Evolutionary conservation across 139 green algal genomes (phyloP).

Genomic region (Choricystis sp.): DNA sequence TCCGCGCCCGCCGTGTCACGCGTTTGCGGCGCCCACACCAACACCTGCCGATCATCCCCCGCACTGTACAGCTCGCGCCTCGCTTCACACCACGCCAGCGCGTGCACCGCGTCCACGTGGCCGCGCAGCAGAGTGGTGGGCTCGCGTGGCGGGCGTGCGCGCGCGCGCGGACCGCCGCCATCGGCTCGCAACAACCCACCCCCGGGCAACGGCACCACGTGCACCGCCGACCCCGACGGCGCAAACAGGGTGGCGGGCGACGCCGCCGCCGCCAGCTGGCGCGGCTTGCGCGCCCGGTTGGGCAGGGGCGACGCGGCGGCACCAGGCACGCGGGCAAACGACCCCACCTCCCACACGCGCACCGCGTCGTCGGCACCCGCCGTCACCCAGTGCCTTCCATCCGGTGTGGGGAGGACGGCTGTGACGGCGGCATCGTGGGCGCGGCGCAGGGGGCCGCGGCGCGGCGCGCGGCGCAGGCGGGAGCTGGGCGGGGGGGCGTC

Average conservation of each 20-base stretch:
- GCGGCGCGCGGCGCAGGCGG: too few relatives aligned
- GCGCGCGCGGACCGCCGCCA: too few relatives aligned
- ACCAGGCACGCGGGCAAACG: background rate
- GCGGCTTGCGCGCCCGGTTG: background rate
- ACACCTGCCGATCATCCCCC: slow-evolving; percentile 19
- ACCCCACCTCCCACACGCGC: slow-evolving; percentile 45
- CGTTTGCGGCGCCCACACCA: slow-evolving; percentile 23
- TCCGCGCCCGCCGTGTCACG: background rate
- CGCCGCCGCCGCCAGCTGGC: background rate
- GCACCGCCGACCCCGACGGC: background rate
- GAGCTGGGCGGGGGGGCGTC: background rate
- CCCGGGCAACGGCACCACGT: background rate
- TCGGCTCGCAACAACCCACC: too few relatives aligned
- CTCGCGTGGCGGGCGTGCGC: background rate
- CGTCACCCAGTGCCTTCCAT: slow-evolving; percentile 33
- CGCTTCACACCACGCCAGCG: background rate
- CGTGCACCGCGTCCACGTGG: background rate
- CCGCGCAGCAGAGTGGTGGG: background rate
- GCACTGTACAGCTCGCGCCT: slow-evolving; percentile 34
- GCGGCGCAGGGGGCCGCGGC: background rate
- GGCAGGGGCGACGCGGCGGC: background rate
- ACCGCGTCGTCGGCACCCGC: slow-evolving; percentile 41
- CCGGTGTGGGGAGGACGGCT: slow-evolving; percentile 26
- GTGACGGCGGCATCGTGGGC: slow-evolving; percentile 30
- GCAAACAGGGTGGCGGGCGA: background rate